Percentiles rank a stretch among this genome's conserved stretches.
These are phyloP conservation scores for Nakataea oryzae DNA, from an alignment of 2,329 filamentous ascomycete species.

Conservation along the genomic window DNA sequence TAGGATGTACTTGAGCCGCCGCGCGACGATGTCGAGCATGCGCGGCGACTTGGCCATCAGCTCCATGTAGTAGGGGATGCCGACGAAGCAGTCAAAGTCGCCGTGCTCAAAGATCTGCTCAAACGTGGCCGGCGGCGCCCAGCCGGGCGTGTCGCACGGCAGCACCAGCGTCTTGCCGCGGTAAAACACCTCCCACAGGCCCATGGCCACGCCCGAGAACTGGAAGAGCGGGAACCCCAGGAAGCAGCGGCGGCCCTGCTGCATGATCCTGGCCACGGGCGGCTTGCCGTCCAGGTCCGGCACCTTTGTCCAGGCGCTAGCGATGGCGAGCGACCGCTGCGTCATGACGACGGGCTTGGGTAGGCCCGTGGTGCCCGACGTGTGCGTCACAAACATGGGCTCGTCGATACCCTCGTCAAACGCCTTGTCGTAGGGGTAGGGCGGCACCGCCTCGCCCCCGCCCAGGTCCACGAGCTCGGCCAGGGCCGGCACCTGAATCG, in stretches of 20 bases:
- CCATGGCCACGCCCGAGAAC: constrained; percentile 1
- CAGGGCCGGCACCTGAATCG: not conserved
- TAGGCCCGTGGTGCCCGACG: not conserved
- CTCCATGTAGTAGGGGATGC: constrained; percentile 2
- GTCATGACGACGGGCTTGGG: constrained; percentile 1
- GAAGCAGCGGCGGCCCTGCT: not conserved
- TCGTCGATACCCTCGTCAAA: not conserved
- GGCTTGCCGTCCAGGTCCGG: not conserved
- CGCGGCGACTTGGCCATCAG: not conserved
- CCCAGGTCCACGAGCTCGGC: not conserved
- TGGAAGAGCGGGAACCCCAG: constrained; percentile 1
- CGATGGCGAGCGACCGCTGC: not conserved
- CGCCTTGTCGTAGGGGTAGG: not conserved
- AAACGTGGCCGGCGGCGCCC: constrained; percentile 1
- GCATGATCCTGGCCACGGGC: constrained; percentile 1
- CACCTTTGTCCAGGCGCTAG: constrained; percentile 1
- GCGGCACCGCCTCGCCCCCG: not conserved
- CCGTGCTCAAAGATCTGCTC: constrained; percentile 1
- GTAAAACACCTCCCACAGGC: constrained; percentile 1
- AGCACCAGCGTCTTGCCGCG: constrained; percentile 1
- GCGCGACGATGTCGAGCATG: not conserved
- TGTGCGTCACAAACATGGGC: constrained; percentile 2
- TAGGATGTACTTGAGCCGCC: constrained; percentile 1
- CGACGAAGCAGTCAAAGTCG: constrained; percentile 1
- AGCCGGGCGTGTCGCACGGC: not conserved